phyloP scores from a whole-genome alignment of 768 basidiomycete genomes.

The Mycena crocata region DNA sequence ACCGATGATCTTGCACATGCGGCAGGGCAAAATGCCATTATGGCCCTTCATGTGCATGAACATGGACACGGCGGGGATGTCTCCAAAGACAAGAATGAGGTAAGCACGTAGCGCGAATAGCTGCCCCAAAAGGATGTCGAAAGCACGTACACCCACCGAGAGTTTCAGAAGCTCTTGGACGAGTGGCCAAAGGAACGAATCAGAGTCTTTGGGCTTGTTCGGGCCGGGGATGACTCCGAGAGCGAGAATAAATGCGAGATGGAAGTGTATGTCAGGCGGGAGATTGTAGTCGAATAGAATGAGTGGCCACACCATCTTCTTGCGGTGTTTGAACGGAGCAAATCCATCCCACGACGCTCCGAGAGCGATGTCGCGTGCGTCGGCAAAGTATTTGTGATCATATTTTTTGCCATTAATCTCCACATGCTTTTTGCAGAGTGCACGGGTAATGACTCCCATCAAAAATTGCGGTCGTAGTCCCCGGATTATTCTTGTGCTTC shows the following conservation, averaged over 20 bases:
- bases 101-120: conserved; percentile 46
- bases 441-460: too few relatives aligned
- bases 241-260: conserved; percentile 44
- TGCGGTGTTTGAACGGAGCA: background rate
- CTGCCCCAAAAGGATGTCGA: conserved; percentile 30
- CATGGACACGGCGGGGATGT: conserved; percentile 47
- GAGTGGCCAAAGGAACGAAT: conserved; percentile 52
- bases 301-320: conserved; percentile 50
- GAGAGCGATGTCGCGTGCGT: too few relatives aligned
- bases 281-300: conserved; percentile 56
- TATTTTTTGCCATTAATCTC: too few relatives aligned
- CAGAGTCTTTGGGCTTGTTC: conserved; percentile 47
- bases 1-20: conserved; percentile 42
- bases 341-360: too few relatives aligned
- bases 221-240: conserved; percentile 57
- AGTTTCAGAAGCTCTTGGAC: conserved; percentile 49
- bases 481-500: too few relatives aligned
- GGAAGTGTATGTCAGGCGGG: conserved; percentile 48
- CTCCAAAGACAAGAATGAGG: conserved; percentile 42
- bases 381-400: too few relatives aligned
- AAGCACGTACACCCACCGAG: conserved; percentile 44
- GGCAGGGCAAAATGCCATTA: conserved; percentile 47
- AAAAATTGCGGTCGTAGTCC: too few relatives aligned
- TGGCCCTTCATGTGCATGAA: conserved; percentile 53
- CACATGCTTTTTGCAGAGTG: too few relatives aligned